phyloP scores from a whole-genome alignment of 139 green algal species.

The Klebsormidium nitens region DNA sequence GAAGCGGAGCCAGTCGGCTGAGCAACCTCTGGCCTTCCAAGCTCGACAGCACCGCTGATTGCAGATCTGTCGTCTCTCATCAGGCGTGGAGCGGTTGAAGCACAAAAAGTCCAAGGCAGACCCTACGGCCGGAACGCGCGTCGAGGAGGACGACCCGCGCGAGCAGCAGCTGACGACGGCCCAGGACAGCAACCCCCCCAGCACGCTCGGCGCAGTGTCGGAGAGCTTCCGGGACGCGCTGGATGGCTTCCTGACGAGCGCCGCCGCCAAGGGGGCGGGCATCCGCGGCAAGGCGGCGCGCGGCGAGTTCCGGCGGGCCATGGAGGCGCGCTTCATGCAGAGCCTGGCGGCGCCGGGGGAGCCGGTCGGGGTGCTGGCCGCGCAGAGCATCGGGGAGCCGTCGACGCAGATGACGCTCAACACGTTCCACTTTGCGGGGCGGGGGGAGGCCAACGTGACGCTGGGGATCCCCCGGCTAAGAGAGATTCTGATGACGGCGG shows the following conservation, averaged over 20 bases:
- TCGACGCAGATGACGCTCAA: conserved; percentile 85
- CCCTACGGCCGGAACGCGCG: neutral
- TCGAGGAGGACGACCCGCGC: conserved; percentile 3
- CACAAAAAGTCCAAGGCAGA: neutral
- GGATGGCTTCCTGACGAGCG: conserved; percentile 34
- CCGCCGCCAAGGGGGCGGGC: neutral
- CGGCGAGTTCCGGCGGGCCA: conserved; percentile 55
- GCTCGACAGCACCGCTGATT: too few relatives aligned
- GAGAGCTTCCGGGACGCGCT: conserved; percentile 72
- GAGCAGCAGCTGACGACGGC: conserved; percentile 2
- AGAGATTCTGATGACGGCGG: conserved; percentile 96
- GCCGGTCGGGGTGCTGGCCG: conserved; percentile 89
- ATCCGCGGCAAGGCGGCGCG: too few relatives aligned
- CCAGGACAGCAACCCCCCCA: neutral
- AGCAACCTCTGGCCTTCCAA: too few relatives aligned
- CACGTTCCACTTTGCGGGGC: conserved; percentile 86
- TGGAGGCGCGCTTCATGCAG: conserved; percentile 83
- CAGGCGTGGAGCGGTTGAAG: neutral
- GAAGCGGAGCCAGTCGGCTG: too few relatives aligned
- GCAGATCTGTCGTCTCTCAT: too few relatives aligned
- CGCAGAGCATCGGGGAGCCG: conserved; percentile 87
- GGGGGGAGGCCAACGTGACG: conserved; percentile 95
- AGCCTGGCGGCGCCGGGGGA: conserved; percentile 66
- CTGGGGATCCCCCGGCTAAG: conserved; percentile 91
- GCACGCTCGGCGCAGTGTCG: conserved; percentile 56